Base-by-base conservation (phyloP, 176 grass and related monocot genomes). In the Juncus effusus region DNA sequence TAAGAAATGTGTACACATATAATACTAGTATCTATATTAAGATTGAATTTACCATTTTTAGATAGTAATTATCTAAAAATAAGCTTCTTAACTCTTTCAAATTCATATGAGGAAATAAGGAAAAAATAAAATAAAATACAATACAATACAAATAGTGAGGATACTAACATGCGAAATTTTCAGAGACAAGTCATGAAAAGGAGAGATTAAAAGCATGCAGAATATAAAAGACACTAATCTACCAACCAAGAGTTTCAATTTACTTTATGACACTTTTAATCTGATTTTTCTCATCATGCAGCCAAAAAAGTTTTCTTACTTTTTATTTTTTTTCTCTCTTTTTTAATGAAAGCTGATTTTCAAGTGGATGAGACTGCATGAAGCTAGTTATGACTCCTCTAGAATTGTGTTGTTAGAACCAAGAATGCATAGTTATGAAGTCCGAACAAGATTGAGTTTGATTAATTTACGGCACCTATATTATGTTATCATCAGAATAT, bases 201-300 rank as follows among this genome's bases (percentile, higher is more conserved):
- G 47, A 56, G 62, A 67, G 67, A 49, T 13, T 55, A 56, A 66
- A 65, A 56, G 56, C 58, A 51, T 74, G 42, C 16, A 11, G 59
- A 70, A 61, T 37, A 65, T 72, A 65, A 79, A 79, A 79, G 60
- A 45, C 59, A 55, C 36, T 56, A 49, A 44, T 55, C 67, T 64
- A 44, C 59, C 51, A 6, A 69, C 8, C 63, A 47, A 19, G 13
- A 19, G 9, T 62, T 59, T 62, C 53, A 62, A 78, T 7, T 7
- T 44, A 42, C 64, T 78, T 69, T 62, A 69, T 52, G 64, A 78
- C 54, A 47, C 4, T 47, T 47, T 6, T 2, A 42, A 78, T 69
- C 57, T 78, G 42, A 78, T 67, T 60, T 28, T 61, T 62, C 42
- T 40, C 42, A 70, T 62, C 36, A 60, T 52, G 35, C 74, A 55